Percentiles rank a stretch among this genome's conserved stretches.
These are phyloP conservation scores for Medicago truncatula DNA, from an alignment of 306 rosid genomes.

Conservation along the genomic window MtrunA17r5.0-ANR NC_053044.1:47326001-47326500, in stretches of 20 bases:
- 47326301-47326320: no score
- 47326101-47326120: no score
- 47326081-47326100: no score
- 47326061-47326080: no score
- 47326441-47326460: conserved; percentile 43
- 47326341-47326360: conserved; percentile 2
- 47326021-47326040: no score
- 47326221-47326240: conserved; percentile 39
- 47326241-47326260: conserved; percentile 30
- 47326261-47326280: conserved; percentile 26
- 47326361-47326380: conserved; percentile 20
- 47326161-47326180: no score
- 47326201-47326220: conserved; percentile 12
- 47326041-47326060: no score
- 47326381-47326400: conserved; percentile 44
- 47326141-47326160: no score
- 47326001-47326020: no score
- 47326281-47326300: neutral
- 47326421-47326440: conserved; percentile 40
- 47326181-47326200: neutral
- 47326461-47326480: conserved; percentile 46
- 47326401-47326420: conserved; percentile 35
- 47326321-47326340: no score
- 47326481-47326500: conserved; percentile 37
- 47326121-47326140: no score